Percentiles rank a stretch among this genome's conserved stretches.
phyloP scores from a whole-genome alignment of 2,329 filamentous ascomycete species.

The Colletotrichum zoysiae region DNA sequence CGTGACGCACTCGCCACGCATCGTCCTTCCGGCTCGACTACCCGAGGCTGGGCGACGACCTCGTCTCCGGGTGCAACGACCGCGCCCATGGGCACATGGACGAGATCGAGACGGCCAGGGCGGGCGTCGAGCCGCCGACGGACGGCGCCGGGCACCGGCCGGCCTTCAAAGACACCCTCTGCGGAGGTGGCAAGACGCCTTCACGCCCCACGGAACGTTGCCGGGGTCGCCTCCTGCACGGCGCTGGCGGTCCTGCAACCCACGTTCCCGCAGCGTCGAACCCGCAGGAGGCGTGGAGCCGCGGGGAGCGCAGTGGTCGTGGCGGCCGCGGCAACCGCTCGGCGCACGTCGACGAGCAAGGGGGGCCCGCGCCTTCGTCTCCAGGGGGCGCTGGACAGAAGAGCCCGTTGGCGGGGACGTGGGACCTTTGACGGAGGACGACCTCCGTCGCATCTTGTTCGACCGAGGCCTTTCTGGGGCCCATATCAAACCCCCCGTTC shows the following conservation, averaged over 20 bases:
- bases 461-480: not conserved
- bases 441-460: constrained; percentile 13
- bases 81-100: constrained; percentile 19
- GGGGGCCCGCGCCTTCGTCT: no score
- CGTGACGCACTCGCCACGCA: constrained; percentile 45
- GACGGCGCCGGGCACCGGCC: constrained; percentile 34
- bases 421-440: constrained; percentile 27
- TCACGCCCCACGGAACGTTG: constrained; percentile 38
- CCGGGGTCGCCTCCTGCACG: no score
- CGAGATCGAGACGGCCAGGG: no score
- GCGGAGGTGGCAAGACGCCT: constrained; percentile 39
- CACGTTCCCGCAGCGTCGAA: no score
- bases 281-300: no score
- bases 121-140: no score
- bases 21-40: constrained; percentile 39
- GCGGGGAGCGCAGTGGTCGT: no score
- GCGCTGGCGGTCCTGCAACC: no score
- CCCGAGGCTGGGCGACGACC: constrained; percentile 33
- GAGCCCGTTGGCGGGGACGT: constrained; percentile 20
- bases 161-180: constrained; percentile 28
- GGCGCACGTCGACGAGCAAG: no score
- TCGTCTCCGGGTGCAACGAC: constrained; percentile 20
- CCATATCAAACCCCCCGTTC: no score
- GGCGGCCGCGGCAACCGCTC: no score
- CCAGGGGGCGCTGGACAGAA: constrained; percentile 39